Base-by-base conservation (phyloP, 345 rosid genomes). In the Kandelia obovata region DNA sequence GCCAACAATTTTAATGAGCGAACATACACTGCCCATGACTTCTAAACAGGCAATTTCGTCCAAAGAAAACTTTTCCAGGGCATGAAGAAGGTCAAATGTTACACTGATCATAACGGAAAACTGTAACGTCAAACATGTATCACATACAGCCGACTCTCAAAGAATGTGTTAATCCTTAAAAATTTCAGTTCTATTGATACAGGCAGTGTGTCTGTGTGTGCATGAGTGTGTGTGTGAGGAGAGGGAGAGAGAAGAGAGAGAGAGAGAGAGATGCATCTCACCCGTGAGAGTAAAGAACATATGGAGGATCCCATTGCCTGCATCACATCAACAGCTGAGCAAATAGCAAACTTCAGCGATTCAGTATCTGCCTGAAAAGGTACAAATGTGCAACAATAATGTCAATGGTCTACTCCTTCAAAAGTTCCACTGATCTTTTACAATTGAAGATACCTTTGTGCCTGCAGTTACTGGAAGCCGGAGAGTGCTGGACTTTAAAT, bases 311-410 rank as follows among this genome's bases (percentile, higher is more conserved):
- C 97, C 83, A 89, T 87, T 55, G 90, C 84, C 74, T 86, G 94
- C 97, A 96, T 86, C 78, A 96, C 90, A 68, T 89, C 96, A 39
- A 92, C 91, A 61, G 97, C 98, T 16, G 97, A 90, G 80, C 87
- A 83, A 84, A 92, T 75, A 73, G 95, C 96, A 71, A 77, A 78
- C 81, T 89, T 86, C 83, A 96, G 70, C 25, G 92, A 85, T 75
- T 87, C 92, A 71, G 69, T 71, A 63, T 96, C 97, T 72, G 78
- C 96, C 99, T 95, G 96, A 66, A 68, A 28, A 53, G 62, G 76
- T 23, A 37, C 2, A 71, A 69, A 70, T 15, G 49, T 43, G 32
- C 17, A 47, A 61, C 53, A 46, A 68, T 69, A 62, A 78, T 73
- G 62, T 46, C 69, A 74, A 37, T 16, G 23, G 65, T 62, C 35